Base-by-base conservation (phyloP, 2,329 filamentous ascomycete species). In the Fonsecaea monophora region DNA sequence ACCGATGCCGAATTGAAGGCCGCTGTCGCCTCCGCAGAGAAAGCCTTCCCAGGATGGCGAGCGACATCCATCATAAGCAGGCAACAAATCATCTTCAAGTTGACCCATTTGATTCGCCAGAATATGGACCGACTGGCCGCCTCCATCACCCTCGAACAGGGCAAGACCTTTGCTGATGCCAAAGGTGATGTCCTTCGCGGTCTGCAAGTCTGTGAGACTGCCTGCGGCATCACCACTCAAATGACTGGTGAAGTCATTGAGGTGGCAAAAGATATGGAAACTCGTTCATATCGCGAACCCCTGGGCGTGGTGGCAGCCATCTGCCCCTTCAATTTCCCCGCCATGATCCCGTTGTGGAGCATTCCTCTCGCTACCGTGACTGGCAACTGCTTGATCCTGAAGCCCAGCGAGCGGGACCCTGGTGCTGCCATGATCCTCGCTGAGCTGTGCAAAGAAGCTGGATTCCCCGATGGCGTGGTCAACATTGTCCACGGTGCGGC, bases 191-290 rank as follows among this genome's bases (percentile, higher is more conserved):
- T 90, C 53, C 82, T 89, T 37, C 84, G 87, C 74, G 87, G 87
- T 68, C 78, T 90, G 67, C 87, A 90, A 78, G 87, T 90, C 48
- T 87, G 87, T 6, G 87, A 90, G 79, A 89, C 86, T 5, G 86
- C 87, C 37, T 90, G 87, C 73, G 87, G 87, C 54, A 89, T 90
- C 75, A 88, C 87, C 1, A 88, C 86, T 1, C 87, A 89, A 76
- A 80, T 89, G 74, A 85, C 85, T 8, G 87, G 87, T 40, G 87
- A 89, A 77, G 85, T 90, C n/a, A 80, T 90, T 38, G 87, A 90
- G 77, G 87, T 90, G n/a, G 83, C 85, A 40, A 89, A 89, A 81
- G 87, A 90, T 73, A 90, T 90, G 87, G 87, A 90, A 80, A 90
- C 87, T 6, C 80, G 87, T 68, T 87, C 83, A 70, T 90, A 90